phyloP scores from a whole-genome alignment of 441 rosid genomes.

The Adansonia gregorii region DNA sequence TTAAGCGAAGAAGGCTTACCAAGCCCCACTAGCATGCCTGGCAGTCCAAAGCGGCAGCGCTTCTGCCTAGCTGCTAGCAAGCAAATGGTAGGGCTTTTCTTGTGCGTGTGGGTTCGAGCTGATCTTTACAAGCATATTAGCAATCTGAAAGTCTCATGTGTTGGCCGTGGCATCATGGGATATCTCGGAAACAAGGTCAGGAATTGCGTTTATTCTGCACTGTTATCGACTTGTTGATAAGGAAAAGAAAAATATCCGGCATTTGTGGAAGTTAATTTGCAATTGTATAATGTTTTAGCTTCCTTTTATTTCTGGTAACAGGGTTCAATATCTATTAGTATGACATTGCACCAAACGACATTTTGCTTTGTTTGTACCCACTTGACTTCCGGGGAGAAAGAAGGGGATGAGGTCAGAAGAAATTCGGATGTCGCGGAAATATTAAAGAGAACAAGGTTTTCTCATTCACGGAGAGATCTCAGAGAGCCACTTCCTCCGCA shows the following conservation, averaged over 20 bases:
- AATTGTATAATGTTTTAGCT: constrained; percentile 6
- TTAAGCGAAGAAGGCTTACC: constrained; percentile 32
- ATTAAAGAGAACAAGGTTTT: constrained; percentile 75
- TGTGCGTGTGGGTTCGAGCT: constrained; percentile 83
- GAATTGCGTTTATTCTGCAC: neutral
- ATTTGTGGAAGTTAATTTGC: neutral
- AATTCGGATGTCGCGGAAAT: constrained; percentile 82
- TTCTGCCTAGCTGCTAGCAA: constrained; percentile 82
- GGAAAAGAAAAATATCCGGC: neutral
- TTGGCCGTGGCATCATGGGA: constrained; percentile 97
- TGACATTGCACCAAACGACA: constrained; percentile 68
- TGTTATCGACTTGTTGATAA: neutral
- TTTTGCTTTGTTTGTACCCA: constrained; percentile 93
- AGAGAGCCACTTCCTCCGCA: constrained; percentile 41
- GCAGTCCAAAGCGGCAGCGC: constrained; percentile 31
- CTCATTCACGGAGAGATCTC: constrained; percentile 42
- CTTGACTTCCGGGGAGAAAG: constrained; percentile 90
- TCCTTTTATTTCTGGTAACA: constrained; percentile 27
- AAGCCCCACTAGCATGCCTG: constrained; percentile 29
- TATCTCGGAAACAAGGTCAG: constrained; percentile 93
- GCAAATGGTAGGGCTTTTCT: constrained; percentile 94
- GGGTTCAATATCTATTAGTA: constrained; percentile 94
- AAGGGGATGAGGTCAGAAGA: constrained; percentile 80
- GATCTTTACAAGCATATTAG: constrained; percentile 60
- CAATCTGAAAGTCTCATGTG: constrained; percentile 80